Conservation (phyloP, 139 green algal species). For the Zygnema circumcarinatum region DNA sequence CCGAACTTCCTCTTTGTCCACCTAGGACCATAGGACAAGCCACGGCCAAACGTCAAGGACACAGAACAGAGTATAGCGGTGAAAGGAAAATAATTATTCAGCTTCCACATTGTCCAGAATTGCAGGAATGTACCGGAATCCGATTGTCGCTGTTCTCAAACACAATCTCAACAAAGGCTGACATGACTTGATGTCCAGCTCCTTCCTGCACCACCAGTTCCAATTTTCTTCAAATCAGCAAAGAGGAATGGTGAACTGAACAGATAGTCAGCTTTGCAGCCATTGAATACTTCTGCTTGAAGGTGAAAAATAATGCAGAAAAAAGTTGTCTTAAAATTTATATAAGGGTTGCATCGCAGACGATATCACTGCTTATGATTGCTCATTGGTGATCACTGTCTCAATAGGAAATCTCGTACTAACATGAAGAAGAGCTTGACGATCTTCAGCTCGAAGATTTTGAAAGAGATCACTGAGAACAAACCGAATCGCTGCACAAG, state of each 20-base stretch:
- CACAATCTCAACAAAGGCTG: slow-evolving; percentile 95
- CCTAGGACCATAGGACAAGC: too few species aligned
- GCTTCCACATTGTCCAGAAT: not conserved
- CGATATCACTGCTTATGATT: too few species aligned
- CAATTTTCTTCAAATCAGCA: too few species aligned
- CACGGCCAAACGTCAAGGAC: not conserved
- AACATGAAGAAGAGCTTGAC: slow-evolving; percentile 92
- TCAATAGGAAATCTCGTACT: too few species aligned
- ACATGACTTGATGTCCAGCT: slow-evolving; percentile 82
- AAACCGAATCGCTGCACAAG: slow-evolving; percentile 92
- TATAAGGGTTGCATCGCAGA: too few species aligned
- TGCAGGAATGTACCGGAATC: slow-evolving; percentile 74
- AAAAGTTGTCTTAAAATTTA: too few species aligned
- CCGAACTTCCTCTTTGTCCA: slow-evolving; percentile 88
- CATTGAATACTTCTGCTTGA: too few species aligned
- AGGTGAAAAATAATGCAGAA: too few species aligned
- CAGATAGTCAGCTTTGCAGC: too few species aligned
- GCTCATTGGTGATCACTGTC: too few species aligned
- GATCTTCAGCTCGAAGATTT: slow-evolving; percentile 79
- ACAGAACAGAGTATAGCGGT: not conserved
- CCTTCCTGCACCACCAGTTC: slow-evolving; percentile 95
- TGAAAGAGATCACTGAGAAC: slow-evolving; percentile 91
- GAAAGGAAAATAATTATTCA: not conserved
- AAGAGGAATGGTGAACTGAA: slow-evolving; percentile 13
- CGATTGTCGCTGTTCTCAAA: slow-evolving; percentile 96